Evolutionary conservation across 441 rosid genomes (phyloP), one percentile per base, ranked within the genome.

Genomic region (Euphorbia schlechtendalii): DNA sequence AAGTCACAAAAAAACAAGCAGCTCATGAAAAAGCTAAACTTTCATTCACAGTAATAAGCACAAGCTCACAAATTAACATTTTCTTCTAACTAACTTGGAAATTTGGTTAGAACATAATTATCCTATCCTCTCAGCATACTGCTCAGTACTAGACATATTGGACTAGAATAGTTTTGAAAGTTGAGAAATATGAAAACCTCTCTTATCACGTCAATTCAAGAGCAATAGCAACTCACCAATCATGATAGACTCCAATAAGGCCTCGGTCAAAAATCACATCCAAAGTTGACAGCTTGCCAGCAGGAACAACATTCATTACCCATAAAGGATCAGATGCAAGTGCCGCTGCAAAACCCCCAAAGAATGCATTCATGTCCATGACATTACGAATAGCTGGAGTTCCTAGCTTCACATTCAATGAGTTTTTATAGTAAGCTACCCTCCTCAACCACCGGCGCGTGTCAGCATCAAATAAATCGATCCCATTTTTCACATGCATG

Each of bases 291-390:
- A 86, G 86, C 76, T 87, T 91, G 56, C 84, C 79, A 81, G 92
- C 84, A 72, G 99, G 96, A 77, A 91, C 84, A 51, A 86, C 92
- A 83, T 91, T 94, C 96, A 91, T 87, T 73, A 89, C 94, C 96
- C 97, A 94, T 66, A 89, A 84, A 70, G 93, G 86, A 68, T 90
- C 96, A 69, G 90, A 80, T 56, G 67, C 56, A 59, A 91, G 81
- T 38, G 96, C 85, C 51, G 97, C 96, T 0, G 97, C 94, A 81
- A 94, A 91, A 69, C 99, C 93, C 56, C 99, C 99, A 21, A 90
- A 86, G 78, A 94, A 78, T 22, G 97, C 89, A 69, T 87, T 91
- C 99, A 94, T 89, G 70, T 94, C 99, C 96, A 94, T 84, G 71
- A 87, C 71, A 69, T 94, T 94, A 73, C 96, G 89, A 41, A 89